phyloP scores from a whole-genome alignment of 2,329 filamentous ascomycete genomes.

The Ophiostoma fasciatum region DNA sequence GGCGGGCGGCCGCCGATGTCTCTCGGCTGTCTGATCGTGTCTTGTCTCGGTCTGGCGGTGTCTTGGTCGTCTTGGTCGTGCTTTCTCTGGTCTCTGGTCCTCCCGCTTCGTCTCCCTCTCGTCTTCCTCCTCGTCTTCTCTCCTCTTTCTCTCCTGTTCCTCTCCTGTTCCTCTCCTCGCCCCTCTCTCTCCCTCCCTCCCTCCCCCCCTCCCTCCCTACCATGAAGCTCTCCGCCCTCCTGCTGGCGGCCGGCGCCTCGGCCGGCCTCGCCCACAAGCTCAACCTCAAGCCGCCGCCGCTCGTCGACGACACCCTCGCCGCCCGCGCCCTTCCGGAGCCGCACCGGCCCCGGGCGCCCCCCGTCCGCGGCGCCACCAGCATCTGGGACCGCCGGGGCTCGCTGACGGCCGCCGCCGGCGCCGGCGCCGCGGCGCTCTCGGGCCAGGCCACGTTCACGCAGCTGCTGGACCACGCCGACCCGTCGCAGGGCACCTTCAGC shows the following conservation, averaged over 20 bases:
- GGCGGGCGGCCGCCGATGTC: no score
- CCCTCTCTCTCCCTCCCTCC: not conserved
- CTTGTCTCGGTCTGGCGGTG: no score
- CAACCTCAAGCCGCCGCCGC: constrained; percentile 5
- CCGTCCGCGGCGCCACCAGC: constrained; percentile 6
- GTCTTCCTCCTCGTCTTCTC: not conserved
- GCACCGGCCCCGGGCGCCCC: not conserved
- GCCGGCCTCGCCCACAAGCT: constrained; percentile 1
- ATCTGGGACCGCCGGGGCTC: not conserved
- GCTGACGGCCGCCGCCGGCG: not conserved
- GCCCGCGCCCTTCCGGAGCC: not conserved
- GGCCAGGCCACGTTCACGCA: constrained; percentile 20
- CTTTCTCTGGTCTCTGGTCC: no score
- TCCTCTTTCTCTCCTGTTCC: no score
- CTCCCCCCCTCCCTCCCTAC: not conserved
- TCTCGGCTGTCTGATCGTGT: no score
- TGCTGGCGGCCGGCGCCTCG: constrained; percentile 1
- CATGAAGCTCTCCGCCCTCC: constrained; percentile 3
- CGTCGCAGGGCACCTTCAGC: constrained; percentile 25
- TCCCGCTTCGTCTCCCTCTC: no score
- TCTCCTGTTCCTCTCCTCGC: not conserved
- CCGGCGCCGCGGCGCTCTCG: not conserved
- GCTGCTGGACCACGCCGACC: constrained; percentile 25
- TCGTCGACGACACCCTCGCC: not conserved
- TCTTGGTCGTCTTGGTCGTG: no score